Base-by-base conservation (phyloP, 1,284 basidiomycete species). In the Puccinia coronata region DNA sequence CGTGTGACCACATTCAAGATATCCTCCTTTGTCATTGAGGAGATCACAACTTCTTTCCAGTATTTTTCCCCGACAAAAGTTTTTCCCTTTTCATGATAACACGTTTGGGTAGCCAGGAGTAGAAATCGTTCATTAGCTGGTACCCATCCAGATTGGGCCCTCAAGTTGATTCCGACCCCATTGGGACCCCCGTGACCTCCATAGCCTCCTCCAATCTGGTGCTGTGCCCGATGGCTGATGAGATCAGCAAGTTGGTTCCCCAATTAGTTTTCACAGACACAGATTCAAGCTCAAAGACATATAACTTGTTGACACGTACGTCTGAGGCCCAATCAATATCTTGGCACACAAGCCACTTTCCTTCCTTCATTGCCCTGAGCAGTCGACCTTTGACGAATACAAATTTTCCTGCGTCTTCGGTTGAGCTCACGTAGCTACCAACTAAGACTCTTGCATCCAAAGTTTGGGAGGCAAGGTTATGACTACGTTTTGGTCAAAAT, bases 311-410 rank as follows among this genome's bases (percentile, higher is more conserved):
- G 55, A 57, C 39, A 67, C 71, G 92, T 84, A 98, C 95, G 82
- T 89, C 91, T 82, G 92, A 92, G 18, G 92, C 95, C 75, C 91
- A 89, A 87, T 99, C 97, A 71, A 99, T 91, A 85, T 98, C 95
- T 85, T 97, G 92, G 63, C 99, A 90, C 1, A 99, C 91, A 1
- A 99, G 89, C 96, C 97, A 99, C 85, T 92, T 91, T 20, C 97
- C 97, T 83, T 93, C 91, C 61, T 91, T 90, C 88, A 99, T 92
- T 0, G 96, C 93, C 67, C 93, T 92, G 8, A 96, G 92, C 65
- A 99, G 88, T 0, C 96, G 92, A 14, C 97, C 97, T 84, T 99
- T 96, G 85, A 93, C 93, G 93, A 96, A 99, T 84, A 96, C 94
- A 84, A 99, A 99, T 0, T 91, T 91, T 14, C 97, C 97, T 0